Base-by-base conservation (phyloP, 805 yeast species). In the Tetrapisispora namnaoensis region DNA sequence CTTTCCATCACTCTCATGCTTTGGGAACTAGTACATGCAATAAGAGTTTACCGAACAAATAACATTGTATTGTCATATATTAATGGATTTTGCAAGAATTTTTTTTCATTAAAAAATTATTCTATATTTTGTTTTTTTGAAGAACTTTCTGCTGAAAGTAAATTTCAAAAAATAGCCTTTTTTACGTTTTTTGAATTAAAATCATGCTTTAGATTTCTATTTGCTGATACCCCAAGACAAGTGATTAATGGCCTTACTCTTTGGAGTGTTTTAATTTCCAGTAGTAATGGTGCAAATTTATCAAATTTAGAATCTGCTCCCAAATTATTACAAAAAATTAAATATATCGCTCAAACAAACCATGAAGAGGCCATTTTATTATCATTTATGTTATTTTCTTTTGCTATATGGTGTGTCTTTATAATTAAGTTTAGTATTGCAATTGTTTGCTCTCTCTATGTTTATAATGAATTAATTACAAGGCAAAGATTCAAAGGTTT, bases 211-310 rank as follows among this genome's bases (percentile, higher is more conserved):
- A 69, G 78, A 42, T 74, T 87, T 55, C 57, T 87, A 10, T 69
- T 86, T 42, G 89, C 95, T 0, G 95, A 88, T 55, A 75, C 89
- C 17, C 96, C 96, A 22, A 78, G 96, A 66, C 96, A 88, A 66
- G 82, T 86, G 1, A 77, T 88, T 53, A 88, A 88, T 60, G 84
- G 89, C 27, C 69, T 85, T 55, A 86, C 96, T 0, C 67, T 83
- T 20, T 76, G 73, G 66, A 74, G 80, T 2, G 77, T 75, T 4
- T 59, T 76, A 18, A 51, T 62, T 2, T 59, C 73, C 14, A 56
- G 67, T 17, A 61, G 62, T 35, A 50, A 58, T 7, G 50, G 49
- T 32, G 43, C 49, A 22, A 63, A 72, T 46, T 55, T 69, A 27
- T 62, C 55, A 3, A 57, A 70, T 27, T 47, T 61, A 44, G 58